Base-by-base conservation (phyloP, 1,139 yeast species). In the Arxiozyma slooffiae region DNA sequence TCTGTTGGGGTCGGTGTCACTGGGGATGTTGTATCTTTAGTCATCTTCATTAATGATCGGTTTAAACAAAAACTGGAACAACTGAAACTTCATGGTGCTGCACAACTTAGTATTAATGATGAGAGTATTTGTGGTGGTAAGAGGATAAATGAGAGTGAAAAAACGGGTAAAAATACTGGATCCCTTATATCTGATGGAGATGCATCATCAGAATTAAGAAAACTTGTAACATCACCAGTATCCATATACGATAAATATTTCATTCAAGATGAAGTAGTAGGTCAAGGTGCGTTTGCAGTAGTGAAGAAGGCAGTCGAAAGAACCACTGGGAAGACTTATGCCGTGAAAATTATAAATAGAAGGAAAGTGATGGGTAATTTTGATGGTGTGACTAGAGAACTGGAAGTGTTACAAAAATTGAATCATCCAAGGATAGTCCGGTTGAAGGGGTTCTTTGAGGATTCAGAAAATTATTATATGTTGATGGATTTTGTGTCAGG, bases 241-340 rank as follows among this genome's bases (percentile, higher is more conserved):
- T 92, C 18, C 77, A 78, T 42, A 20, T 24, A 42, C 62, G 80
- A 79, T 53, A 85, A 84, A 59, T 92, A 82, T 65, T 85, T 86
- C 17, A 79, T 92, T 34, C 81, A 86, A 54, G 83, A 81, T 63
- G 95, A 85, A 60, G 81, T 86, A 6, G 84, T 92, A 2, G 98
- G 98, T 0, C 94, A 87, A 60, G 98, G 98, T 8, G 97, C 97
- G 6, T 92, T 92, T 75, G 97, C 97, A 3, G 85, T 90, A 1
- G 98, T 92, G 21, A 84, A 88, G 58, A 87, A 87, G 64, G 97
- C 95, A 2, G 80, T 90, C 0, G 94, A 89, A 60, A 75, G 97
- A 52, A 68, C 80, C 7, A 82, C 96, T 0, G 97, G 97, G 11
- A 80, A 83, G 57, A 77, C 89, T 2, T 89, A 73, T 66, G 98